A percentile compares a stretch with the other conserved stretches of the same genome.
phyloP scores from a whole-genome alignment of 2,329 filamentous ascomycete genomes.

The Pseudopyricularia javanii region DNA sequence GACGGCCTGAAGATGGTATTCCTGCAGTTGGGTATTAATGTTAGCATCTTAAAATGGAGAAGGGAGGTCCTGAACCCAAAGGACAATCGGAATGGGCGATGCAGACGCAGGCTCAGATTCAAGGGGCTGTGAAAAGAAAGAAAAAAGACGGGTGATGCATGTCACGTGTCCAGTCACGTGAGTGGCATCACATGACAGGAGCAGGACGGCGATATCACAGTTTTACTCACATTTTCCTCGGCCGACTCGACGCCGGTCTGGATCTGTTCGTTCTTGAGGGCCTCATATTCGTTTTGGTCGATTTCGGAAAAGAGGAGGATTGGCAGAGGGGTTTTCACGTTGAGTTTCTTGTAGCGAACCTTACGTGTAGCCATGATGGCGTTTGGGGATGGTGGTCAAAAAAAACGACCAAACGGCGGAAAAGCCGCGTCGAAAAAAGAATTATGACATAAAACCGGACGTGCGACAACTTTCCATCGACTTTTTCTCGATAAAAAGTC shows the following conservation, averaged over 20 bases:
- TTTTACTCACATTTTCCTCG: conserved; percentile 82
- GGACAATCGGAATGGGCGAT: background rate
- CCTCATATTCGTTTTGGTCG: conserved; percentile 75
- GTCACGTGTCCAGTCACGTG: conserved; percentile 39
- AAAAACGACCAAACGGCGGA: conserved; percentile 32
- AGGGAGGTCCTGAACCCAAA: background rate
- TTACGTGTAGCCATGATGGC: conserved; percentile 51
- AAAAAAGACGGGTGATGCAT: conserved; percentile 4
- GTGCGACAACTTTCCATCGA: conserved; percentile 37
- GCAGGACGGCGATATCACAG: conserved; percentile 6
- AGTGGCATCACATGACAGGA: conserved; percentile 19
- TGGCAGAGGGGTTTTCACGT: conserved; percentile 74
- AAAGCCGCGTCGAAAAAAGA: conserved; percentile 50
- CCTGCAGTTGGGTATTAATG: conserved; percentile 39
- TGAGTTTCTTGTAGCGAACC: conserved; percentile 82
- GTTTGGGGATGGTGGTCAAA: conserved; percentile 18
- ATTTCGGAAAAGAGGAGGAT: conserved; percentile 86
- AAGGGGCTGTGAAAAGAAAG: conserved; percentile 4
- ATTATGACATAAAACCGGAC: conserved; percentile 47
- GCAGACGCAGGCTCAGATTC: background rate
- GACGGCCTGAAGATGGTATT: conserved; percentile 89
- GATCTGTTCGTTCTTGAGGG: conserved; percentile 74
- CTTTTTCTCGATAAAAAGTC: conserved; percentile 43
- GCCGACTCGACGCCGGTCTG: conserved; percentile 94
- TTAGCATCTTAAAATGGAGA: conserved; percentile 1